Base-by-base conservation (phyloP, 169 alveolate species). In the Plasmodium yoelii region DNA sequence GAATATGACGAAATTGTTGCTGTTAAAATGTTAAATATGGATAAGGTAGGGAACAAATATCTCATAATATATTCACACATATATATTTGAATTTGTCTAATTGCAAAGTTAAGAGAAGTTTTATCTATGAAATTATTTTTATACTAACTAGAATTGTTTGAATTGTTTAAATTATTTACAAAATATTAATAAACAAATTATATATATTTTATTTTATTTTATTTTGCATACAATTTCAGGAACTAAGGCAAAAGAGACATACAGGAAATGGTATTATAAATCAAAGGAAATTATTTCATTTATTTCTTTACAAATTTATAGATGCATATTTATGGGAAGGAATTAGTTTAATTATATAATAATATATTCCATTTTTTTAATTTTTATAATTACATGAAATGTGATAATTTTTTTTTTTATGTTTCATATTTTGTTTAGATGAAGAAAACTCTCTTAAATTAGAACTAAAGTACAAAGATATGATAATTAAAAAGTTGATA, bases 381-480 rank as follows among this genome's bases (percentile, higher is more conserved):
- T 7, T 28, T 56, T 47, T 12, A 44, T 0, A 8, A n/a, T 8
- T n/a, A 7, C 26, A 56, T 8, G 1, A 1, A 55, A 28, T 39
- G 10, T 61, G 3, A 26, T 22, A 49, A 10, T 26, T 57, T 64
- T 42, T 19, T 12, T 34, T 67, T n/a, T 1, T 13, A n/a, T 12
- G 3, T 39, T 22, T 22, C 24, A 4, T 65, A 12, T 70, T 70
- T 44, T 55, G 9, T 64, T 19, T 51, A 82, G 82, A 82, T 56
- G 84, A 82, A 24, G 44, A n/a, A 18, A 67, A 24, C 56, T 39
- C 56, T 13, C 46, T 67, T 19, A 82, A 82, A 82, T 28, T 82
- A 61, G 90, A 82, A 44, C 46, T 82, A 61, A 82, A 82, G 18
- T 82, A 82, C 22, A 82, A 82, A 68, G 90, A 82, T 34, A 82